phyloP scores from a whole-genome alignment of 1,139 yeast species.

The Petasospora fabianii region DNA sequence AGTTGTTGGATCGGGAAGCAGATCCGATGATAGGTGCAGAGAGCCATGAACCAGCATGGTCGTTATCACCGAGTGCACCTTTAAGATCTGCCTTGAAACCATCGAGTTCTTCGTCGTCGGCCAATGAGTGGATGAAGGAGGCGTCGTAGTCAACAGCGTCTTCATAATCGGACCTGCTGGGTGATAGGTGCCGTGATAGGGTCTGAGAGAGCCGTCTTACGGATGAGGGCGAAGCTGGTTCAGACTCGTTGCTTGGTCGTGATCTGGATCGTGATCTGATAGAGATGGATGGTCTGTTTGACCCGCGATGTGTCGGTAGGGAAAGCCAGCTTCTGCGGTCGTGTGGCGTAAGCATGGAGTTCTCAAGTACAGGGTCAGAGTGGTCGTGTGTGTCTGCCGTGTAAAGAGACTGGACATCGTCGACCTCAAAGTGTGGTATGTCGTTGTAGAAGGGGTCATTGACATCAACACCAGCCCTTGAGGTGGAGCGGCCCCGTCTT shows the following conservation, averaged over 20 bases:
- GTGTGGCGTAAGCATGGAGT: not conserved
- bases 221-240: not conserved
- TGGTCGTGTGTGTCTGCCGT: not conserved
- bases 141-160: constrained; percentile 8
- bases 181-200: constrained; percentile 2
- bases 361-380: constrained; percentile 1
- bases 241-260: not conserved
- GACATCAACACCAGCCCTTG: no score
- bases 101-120: constrained; percentile 6
- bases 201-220: not conserved
- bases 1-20: not conserved
- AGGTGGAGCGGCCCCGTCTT: not conserved
- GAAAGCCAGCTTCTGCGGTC: constrained; percentile 4
- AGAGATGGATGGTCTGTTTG: not conserved
- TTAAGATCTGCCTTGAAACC: constrained; percentile 13
- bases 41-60: constrained; percentile 13
- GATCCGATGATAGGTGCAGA: constrained; percentile 5
- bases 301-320: not conserved
- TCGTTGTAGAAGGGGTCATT: not conserved
- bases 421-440: constrained; percentile 5
- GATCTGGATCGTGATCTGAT: constrained; percentile 9
- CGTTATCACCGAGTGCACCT: constrained; percentile 10
- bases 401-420: constrained; percentile 2
- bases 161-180: constrained; percentile 6
- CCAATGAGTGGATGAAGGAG: constrained; percentile 12